Evolutionary conservation across 768 basidiomycete genomes (phyloP).

Genomic region (Psilocybe subaeruginosa): DNA sequence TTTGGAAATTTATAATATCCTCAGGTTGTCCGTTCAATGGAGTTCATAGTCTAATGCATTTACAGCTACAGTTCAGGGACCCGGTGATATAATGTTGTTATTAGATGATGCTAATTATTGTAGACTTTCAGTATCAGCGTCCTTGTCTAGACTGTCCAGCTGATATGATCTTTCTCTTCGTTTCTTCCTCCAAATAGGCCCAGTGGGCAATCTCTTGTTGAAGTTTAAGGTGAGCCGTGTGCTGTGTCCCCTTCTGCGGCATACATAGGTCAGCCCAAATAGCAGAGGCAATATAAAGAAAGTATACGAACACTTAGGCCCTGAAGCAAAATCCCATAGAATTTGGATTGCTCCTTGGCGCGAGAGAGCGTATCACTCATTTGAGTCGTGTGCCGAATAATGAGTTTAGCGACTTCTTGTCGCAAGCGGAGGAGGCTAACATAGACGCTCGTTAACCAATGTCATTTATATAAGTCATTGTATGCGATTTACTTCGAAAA

Average conservation of each 20-base stretch:
- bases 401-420: constrained; percentile 78
- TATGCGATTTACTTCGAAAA: constrained; percentile 76
- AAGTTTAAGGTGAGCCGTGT: constrained; percentile 79
- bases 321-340: constrained; percentile 79
- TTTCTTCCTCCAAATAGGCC: constrained; percentile 84
- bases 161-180: constrained; percentile 59
- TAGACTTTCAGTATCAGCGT: background rate
- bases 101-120: background rate
- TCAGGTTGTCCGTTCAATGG: no score
- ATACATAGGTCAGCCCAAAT: constrained; percentile 3
- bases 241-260: constrained; percentile 62
- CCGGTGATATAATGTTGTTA: background rate
- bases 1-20: background rate
- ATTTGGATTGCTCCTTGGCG: constrained; percentile 68
- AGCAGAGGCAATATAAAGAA: background rate
- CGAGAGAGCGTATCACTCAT: constrained; percentile 60
- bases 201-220: constrained; percentile 89
- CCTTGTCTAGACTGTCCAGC: constrained; percentile 35
- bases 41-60: background rate
- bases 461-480: background rate
- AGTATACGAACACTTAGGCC: constrained; percentile 66
- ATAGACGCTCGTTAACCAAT: constrained; percentile 3
- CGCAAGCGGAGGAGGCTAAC: constrained; percentile 81
- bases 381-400: constrained; percentile 72
- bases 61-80: background rate